Evolutionary conservation across 1,139 yeast species (phyloP).

Genomic region (Taiozyma sp.): DNA sequence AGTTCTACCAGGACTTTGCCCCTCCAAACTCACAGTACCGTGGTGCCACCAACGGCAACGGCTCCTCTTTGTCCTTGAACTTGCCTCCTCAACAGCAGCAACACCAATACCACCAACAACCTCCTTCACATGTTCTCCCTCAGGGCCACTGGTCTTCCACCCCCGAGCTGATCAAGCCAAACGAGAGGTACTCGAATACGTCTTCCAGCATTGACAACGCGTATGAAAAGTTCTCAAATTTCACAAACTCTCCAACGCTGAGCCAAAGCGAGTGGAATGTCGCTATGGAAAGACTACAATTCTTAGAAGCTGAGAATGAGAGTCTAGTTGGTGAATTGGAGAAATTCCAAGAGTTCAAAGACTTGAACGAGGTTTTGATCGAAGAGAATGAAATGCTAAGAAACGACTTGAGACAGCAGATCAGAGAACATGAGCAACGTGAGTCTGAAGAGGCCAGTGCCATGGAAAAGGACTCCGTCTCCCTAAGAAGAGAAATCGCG

Average conservation of each 20-base stretch:
- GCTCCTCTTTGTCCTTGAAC: not conserved
- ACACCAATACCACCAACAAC: constrained; percentile 1
- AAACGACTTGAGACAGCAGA: constrained; percentile 2
- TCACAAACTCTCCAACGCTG: constrained; percentile 1
- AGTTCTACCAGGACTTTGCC: not conserved
- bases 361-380: constrained; percentile 8
- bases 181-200: not conserved
- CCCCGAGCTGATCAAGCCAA: not conserved
- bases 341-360: constrained; percentile 6
- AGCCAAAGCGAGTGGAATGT: not conserved
- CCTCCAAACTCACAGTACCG: not conserved
- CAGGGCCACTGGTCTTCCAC: constrained; percentile 6
- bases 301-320: constrained; percentile 10
- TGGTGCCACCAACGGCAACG: not conserved
- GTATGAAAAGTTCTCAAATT: not conserved
- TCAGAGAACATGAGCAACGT: not conserved
- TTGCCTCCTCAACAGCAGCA: not conserved
- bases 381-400: constrained; percentile 10
- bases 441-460: not conserved
- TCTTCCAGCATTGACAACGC: not conserved
- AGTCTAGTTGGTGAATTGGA: constrained; percentile 1
- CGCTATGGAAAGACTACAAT: constrained; percentile 3
- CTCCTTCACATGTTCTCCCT: constrained; percentile 1
- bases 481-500: not conserved
- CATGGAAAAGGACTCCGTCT: not conserved